Evolutionary conservation across 805 yeast genomes (phyloP), one percentile per base, ranked within the genome.

Genomic region (Starmerella bombicola): DNA sequence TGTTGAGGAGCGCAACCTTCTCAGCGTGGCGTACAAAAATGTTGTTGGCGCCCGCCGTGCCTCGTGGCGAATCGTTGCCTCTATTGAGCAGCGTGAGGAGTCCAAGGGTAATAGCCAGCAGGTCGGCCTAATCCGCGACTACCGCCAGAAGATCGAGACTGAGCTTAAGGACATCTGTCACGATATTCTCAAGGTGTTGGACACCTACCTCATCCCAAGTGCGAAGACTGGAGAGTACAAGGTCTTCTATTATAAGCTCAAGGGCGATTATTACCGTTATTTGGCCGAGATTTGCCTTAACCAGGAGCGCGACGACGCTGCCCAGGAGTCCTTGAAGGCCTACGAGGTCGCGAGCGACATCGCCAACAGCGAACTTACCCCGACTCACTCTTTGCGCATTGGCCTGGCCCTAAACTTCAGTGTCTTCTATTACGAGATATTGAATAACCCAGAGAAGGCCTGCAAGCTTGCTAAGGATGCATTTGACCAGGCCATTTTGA

Each of bases 1-100:
- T 33, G 96, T 91, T 50, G 98, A 88, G 71, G 98, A 88, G 72
- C 88, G 98, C 67, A 88, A 88, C 69, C 74, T 88, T 55, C 76
- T 88, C 57, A 83, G 95, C 21, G 98, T 88, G 55, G 98, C 98
- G 49, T 88, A 91, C 76, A 88, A 88, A 70, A 88, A 88, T 61
- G 98, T 91, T 43, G 88, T 88, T 64, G 98, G 98, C 62, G 95
- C 97, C 48, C 88, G 97, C 62, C 91, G 98, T 70, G 98, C 98
- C 49, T 85, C 96, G 41, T 88, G 98, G 98, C 84, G 98, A 78
- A 86, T 91, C 61, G 96, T 91, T 42, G 85, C 96, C 37, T 85
- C 96, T 39, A 88, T 91, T 58, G 98, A 88, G 70, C 98, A 88
- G 70, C 93, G 91, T 70, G 98, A 88, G 69, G 98, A 88, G 69